Percentiles rank a stretch among this genome's conserved stretches.
phyloP scores from a whole-genome alignment of 176 grass and related monocot genomes.

The Rhipidocladum racemiflorum region DNA sequence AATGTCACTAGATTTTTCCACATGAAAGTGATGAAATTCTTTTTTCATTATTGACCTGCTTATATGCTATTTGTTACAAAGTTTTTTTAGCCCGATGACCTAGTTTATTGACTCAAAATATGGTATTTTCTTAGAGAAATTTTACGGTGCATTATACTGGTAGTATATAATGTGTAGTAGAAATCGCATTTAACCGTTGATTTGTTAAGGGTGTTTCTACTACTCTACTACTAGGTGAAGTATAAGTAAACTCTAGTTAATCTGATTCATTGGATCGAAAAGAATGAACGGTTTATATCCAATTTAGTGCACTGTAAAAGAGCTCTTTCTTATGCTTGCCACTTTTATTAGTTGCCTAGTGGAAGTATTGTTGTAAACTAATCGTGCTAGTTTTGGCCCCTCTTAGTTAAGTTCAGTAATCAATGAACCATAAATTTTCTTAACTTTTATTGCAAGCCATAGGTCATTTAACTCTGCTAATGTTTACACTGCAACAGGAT shows the following conservation, averaged over 20 bases:
- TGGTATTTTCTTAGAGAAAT: neutral
- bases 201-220: no score
- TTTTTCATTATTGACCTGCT: neutral
- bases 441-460: neutral
- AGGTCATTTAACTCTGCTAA: neutral
- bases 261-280: no score
- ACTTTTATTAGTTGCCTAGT: neutral
- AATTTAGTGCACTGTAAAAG: no score
- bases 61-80: neutral
- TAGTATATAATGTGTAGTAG: no score
- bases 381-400: neutral
- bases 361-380: neutral
- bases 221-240: no score
- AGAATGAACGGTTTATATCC: no score
- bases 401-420: neutral
- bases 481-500: slow-evolving; percentile 62
- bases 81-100: neutral
- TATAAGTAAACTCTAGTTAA: no score
- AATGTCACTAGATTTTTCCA: slow-evolving; percentile 12
- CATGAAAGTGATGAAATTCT: neutral
- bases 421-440: neutral
- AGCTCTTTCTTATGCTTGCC: neutral
- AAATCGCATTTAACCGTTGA: no score
- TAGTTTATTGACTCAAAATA: neutral
- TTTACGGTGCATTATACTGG: no score